A percentile compares a stretch with the other conserved stretches of the same genome.
phyloP scores from a whole-genome alignment of 495 filamentous ascomycete genomes.

The Penicillium crystallinum region DNA sequence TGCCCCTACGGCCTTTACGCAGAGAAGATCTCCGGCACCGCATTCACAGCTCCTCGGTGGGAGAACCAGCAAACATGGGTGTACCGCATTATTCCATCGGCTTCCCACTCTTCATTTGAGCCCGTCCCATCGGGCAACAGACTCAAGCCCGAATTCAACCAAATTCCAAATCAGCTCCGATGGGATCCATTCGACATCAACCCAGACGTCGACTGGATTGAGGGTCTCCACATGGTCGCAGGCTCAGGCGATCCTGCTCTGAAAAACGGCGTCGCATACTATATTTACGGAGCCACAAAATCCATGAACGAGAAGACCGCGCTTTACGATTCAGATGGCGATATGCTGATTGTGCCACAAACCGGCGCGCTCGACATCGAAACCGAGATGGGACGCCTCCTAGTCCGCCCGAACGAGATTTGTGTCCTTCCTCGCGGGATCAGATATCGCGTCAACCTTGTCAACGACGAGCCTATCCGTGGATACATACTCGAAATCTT shows the following conservation, averaged over 20 bases:
- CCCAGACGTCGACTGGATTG: not conserved
- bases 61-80: slow-evolving; percentile 91
- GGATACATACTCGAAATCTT: slow-evolving; percentile 41
- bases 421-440: slow-evolving; percentile 38
- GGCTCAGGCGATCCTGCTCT: slow-evolving; percentile 6
- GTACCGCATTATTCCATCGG: slow-evolving; percentile 71
- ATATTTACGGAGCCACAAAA: slow-evolving; percentile 11
- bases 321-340: slow-evolving; percentile 39
- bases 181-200: not conserved
- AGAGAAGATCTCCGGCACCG: slow-evolving; percentile 89
- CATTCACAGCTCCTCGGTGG: slow-evolving; percentile 82
- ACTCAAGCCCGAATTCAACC: not conserved
- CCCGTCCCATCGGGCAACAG: not conserved
- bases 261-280: slow-evolving; percentile 10
- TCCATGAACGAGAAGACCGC: slow-evolving; percentile 16
- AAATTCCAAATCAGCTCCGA: not conserved
- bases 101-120: not conserved
- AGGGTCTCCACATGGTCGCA: not conserved
- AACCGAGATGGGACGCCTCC: slow-evolving; percentile 39
- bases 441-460: slow-evolving; percentile 26
- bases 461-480: slow-evolving; percentile 20
- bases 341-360: slow-evolving; percentile 39
- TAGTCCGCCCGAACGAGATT: slow-evolving; percentile 39
- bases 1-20: slow-evolving; percentile 77
- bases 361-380: slow-evolving; percentile 38